Base-by-base conservation (phyloP, 2,329 filamentous ascomycete species). In the Torrubiellomyces zombiae region DNA sequence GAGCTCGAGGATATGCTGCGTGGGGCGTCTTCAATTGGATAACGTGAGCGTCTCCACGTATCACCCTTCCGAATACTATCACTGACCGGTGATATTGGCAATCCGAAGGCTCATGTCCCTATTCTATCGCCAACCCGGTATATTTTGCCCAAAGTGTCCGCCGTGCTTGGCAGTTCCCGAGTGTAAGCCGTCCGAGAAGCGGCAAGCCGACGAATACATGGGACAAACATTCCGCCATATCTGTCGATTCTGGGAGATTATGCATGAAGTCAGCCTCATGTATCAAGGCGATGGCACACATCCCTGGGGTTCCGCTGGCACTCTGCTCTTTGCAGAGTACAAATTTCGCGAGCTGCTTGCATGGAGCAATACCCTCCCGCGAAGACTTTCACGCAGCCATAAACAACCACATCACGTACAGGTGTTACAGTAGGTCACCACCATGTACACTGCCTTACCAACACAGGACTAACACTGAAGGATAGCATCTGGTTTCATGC, bases 11-110 rank as follows among this genome's bases (percentile, higher is more conserved):
- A 25, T 37, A 33, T 17, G 32, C 38, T 3, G 35, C 37, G 6
- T 40, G 38, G 37, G 38, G 37, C 2, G 20, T 32, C 2, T 50
- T 50, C 19, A 49, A 49, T 27, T 50, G 45, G 45, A 42, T 39
- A 20, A 38, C 44, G 49, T 51, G 15, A 32, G 47, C 25, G 11
- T 7, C 21, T 4, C 16, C 7, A 12, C 9, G 6, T 18, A n/a
- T 7, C 14, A 15, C 14, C 17, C 6, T 18, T 11, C 7, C 10
- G 3, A 6, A 7, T 19, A 6, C 16, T 7, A 14, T 20, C 5
- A 10, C 10, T 14, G 6, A 12, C 18, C 5, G 5, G 10, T 6
- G 14, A 14, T 9, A 16, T 23, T 20, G 12, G 9, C 3, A 20
- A 9, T 11, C 8, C 13, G 9, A 18, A 51, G 47, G n/a, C 31